Percentiles rank a stretch among this genome's conserved stretches.
phyloP scores from a whole-genome alignment of 2,329 filamentous ascomycete species.

The Bertia moriformis region DNA sequence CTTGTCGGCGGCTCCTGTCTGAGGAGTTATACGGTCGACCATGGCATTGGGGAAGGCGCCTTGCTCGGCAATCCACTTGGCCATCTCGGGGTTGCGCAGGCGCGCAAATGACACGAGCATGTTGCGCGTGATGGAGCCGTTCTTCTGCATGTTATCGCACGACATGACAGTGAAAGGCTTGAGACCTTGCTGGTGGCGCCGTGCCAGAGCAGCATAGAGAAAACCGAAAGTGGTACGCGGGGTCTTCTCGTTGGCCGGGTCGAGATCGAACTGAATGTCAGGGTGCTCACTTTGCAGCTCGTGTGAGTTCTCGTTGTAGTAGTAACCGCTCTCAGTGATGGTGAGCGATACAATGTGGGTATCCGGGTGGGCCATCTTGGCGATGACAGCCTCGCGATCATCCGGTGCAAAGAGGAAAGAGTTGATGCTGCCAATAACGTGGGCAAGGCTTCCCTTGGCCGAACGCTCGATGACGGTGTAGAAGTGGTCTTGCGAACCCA shows the following conservation, averaged over 20 bases:
- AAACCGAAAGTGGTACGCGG: slow-evolving; percentile 35
- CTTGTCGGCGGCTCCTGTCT: slow-evolving; percentile 29
- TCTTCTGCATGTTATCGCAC: slow-evolving; percentile 43
- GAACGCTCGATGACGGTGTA: slow-evolving; percentile 40
- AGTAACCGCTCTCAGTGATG: slow-evolving; percentile 40
- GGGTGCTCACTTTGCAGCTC: slow-evolving; percentile 29
- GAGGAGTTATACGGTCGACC: slow-evolving; percentile 39
- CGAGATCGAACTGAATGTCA: slow-evolving; percentile 31
- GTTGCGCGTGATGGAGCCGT: slow-evolving; percentile 32
- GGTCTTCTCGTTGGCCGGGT: slow-evolving; percentile 17
- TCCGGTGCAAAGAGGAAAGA: slow-evolving; percentile 35
- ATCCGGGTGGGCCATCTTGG: slow-evolving; percentile 37
- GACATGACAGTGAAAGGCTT: slow-evolving; percentile 38
- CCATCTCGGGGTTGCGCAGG: slow-evolving; percentile 23
- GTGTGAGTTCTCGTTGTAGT: slow-evolving; percentile 43
- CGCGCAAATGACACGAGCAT: slow-evolving; percentile 35
- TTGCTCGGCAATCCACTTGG: slow-evolving; percentile 29
- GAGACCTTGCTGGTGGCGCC: slow-evolving; percentile 26
- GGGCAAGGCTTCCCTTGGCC: slow-evolving; percentile 28
- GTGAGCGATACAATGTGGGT: slow-evolving; percentile 38
- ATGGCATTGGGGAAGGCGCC: slow-evolving; percentile 37
- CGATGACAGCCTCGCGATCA: slow-evolving; percentile 31
- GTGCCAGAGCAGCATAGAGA: slow-evolving; percentile 31
- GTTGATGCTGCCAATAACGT: slow-evolving; percentile 34
- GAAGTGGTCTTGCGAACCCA: slow-evolving; percentile 30